Conservation (phyloP, 1,139 yeast genomes). For the Saccharomycopsis phalli region DNA sequence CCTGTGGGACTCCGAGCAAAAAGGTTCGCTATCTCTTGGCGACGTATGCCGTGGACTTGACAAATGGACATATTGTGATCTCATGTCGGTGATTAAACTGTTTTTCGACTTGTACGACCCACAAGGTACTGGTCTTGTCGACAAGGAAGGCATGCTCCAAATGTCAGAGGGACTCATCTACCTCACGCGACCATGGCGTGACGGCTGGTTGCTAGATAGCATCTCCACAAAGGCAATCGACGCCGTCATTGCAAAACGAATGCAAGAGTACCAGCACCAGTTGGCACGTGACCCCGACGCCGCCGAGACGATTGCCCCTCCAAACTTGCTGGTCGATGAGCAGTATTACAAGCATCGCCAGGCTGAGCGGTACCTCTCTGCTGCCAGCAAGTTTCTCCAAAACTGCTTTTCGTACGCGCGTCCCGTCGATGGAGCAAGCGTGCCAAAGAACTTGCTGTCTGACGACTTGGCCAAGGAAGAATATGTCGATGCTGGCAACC, state of each 20-base stretch:
- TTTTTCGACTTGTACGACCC: constrained; percentile 71
- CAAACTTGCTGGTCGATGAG: constrained; percentile 52
- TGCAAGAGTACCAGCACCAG: constrained; percentile 33
- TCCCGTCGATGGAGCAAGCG: constrained; percentile 30
- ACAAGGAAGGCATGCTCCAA: constrained; percentile 70
- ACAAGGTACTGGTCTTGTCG: constrained; percentile 52
- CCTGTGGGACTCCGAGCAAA: constrained; percentile 56
- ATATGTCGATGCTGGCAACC: constrained; percentile 17
- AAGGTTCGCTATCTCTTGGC: constrained; percentile 52
- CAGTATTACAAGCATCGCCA: constrained; percentile 62
- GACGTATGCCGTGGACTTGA: constrained; percentile 72
- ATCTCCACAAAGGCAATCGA: constrained; percentile 57
- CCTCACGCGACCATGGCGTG: constrained; percentile 78
- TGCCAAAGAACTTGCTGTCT: constrained; percentile 28
- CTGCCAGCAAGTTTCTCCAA: constrained; percentile 81
- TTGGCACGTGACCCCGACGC: constrained; percentile 25
- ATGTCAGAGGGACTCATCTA: constrained; percentile 81
- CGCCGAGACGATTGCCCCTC: constrained; percentile 43
- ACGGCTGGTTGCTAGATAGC: constrained; percentile 50
- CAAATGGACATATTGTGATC: constrained; percentile 57
- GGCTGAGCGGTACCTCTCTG: constrained; percentile 70
- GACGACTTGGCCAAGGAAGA: constrained; percentile 24
- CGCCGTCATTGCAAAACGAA: constrained; percentile 53
- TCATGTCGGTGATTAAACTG: constrained; percentile 70
- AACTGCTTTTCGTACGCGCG: constrained; percentile 88